Conservation (phyloP, 1,284 basidiomycete genomes). For the Termitomyces sp. region DNA sequence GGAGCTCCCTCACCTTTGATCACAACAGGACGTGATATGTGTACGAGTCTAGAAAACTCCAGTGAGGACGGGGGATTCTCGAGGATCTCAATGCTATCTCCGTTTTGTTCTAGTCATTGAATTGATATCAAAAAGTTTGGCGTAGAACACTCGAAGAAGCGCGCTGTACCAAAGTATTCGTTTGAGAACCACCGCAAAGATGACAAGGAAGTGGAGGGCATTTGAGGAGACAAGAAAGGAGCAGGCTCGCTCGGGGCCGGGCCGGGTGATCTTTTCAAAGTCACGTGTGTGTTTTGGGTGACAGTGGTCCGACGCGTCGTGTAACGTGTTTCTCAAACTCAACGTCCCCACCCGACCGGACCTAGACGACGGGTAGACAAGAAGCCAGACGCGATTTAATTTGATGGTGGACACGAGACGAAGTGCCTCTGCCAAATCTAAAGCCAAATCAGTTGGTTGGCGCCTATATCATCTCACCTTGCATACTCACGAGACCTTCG, state of each 20-base stretch:
- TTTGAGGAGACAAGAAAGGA: too few relatives aligned
- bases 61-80: constrained; percentile 58
- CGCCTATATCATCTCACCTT: neutral
- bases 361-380: neutral
- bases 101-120: constrained; percentile 57
- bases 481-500: constrained; percentile 3
- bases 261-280: neutral
- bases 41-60: constrained; percentile 70
- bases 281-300: constrained; percentile 4
- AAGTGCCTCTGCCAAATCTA: constrained; percentile 11
- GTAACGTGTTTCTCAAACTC: neutral
- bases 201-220: constrained; percentile 4
- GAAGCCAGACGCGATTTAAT: neutral
- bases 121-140: neutral
- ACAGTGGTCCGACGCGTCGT: constrained; percentile 2
- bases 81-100: constrained; percentile 48
- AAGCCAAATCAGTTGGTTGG: constrained; percentile 19
- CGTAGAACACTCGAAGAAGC: neutral
- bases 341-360: neutral
- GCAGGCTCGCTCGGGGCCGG: neutral
- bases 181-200: constrained; percentile 36
- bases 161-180: constrained; percentile 48
- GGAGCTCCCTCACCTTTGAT: constrained; percentile 51
- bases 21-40: constrained; percentile 74
- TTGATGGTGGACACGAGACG: constrained; percentile 19